Base-by-base conservation (phyloP, 2,329 filamentous ascomycete species). In the Pyrenophora seminiperda region DNA sequence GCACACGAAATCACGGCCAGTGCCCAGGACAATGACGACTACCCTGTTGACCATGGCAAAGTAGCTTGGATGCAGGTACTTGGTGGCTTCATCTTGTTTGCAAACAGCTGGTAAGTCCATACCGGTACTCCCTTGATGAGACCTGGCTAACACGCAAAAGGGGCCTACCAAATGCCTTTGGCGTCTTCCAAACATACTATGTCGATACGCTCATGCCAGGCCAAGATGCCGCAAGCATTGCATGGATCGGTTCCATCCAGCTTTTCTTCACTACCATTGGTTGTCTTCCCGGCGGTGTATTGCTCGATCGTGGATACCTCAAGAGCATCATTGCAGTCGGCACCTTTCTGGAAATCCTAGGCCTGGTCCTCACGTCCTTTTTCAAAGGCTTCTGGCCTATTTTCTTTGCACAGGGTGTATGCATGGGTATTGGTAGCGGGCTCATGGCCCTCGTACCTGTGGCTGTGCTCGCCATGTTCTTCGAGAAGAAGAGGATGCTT, bases 61-160 rank as follows among this genome's bases (percentile, higher is more conserved):
- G 62, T 54, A 32, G 74, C 75, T 13, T 77, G 75, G 75, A 57
- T 77, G 24, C 75, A 77, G 51, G 75, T 77, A 2, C 39, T 75
- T 10, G 72, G 71, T n/a, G 61, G 63, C 19, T 77, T 76, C 59
- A 73, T 75, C 33, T 45, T 77, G 5, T 76, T 76, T 60, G 73
- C 73, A 44, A 76, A 75, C 45, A 68, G 70, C 20, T 76, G 73
- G 73, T 52, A 24, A 24, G 47, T 33, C 7, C 4, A 15, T 2
- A n/a, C 17, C 2, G 9, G 14, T 24, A 45, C 19, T 43, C 47
- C 64, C n/a, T n/a, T n/a, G n/a, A 9, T 27, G 24, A 27, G 24
- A 3, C 9, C 9, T 22, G 24, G 7, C 10, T 27, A 11, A 27
- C 24, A 27, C n/a, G 60, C 33, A 61, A 54, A 53, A 70, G 64